Conservation (phyloP, 192 early-diverging fungal genomes). For the Phlyctochytrium bullatum region DNA sequence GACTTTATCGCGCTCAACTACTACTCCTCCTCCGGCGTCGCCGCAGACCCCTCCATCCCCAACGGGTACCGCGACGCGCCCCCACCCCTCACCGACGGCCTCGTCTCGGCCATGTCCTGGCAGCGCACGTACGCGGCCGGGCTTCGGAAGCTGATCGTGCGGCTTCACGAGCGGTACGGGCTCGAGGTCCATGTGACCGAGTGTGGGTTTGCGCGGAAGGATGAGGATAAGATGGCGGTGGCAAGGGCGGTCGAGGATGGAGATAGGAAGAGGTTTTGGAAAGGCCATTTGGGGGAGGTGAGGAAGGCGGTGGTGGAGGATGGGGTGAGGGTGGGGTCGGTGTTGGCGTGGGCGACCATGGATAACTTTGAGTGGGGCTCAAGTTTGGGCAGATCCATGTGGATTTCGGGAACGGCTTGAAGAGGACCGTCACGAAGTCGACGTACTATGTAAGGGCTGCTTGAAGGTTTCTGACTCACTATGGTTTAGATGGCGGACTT, state of each 20-base stretch:
- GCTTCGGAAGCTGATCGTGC: slow-evolving; percentile 1
- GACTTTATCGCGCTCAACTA: slow-evolving; percentile 46
- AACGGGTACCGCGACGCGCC: background rate
- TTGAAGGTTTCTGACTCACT: no score
- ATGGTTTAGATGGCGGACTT: no score
- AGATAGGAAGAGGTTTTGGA: background rate
- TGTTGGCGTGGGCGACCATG: slow-evolving; percentile 1
- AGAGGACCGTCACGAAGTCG: background rate
- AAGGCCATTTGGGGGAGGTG: background rate
- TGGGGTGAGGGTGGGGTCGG: background rate
- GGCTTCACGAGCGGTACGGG: slow-evolving; percentile 14
- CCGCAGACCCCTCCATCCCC: background rate
- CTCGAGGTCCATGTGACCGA: slow-evolving; percentile 23
- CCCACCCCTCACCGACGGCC: background rate
- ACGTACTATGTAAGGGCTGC: slow-evolving; percentile 7
- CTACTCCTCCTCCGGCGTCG: slow-evolving; percentile 26
- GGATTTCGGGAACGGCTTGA: background rate
- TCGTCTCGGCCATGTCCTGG: slow-evolving; percentile 2
- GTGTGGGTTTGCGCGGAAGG: background rate
- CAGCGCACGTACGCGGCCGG: slow-evolving; percentile 8
- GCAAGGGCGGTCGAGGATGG: background rate
- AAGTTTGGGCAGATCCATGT: background rate
- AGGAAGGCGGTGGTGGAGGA: background rate
- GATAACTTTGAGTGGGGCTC: slow-evolving; percentile 12
- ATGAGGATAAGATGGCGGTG: background rate